Evolutionary conservation across 2,329 filamentous ascomycete species (phyloP).

Genomic region (Nemania sp.): DNA sequence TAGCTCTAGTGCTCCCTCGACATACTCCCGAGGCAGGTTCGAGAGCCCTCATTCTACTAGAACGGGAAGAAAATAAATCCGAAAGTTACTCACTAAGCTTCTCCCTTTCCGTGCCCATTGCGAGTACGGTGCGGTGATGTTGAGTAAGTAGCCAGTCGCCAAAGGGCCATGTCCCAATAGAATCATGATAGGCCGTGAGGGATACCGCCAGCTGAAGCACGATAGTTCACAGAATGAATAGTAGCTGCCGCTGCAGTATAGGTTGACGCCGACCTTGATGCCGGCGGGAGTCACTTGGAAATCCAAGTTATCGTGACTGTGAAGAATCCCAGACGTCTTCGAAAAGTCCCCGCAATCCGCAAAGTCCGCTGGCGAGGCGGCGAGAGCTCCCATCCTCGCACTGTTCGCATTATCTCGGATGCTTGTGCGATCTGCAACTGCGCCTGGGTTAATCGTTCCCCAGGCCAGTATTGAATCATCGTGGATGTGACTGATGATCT

Average conservation of each 20-base stretch:
- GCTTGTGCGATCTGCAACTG: background rate
- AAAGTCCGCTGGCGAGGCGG: background rate
- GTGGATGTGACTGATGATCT: slow-evolving; percentile 7
- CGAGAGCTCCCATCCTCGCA: background rate
- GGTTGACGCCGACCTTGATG: background rate
- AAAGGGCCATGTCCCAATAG: background rate
- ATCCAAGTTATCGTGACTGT: background rate
- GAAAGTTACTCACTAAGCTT: too few species aligned
- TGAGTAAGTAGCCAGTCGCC: background rate
- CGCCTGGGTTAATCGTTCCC: background rate
- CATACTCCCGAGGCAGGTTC: too few species aligned
- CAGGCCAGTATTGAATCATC: background rate
- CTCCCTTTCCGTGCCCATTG: background rate
- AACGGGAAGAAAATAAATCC: too few species aligned
- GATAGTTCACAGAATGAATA: background rate
- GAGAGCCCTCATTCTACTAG: too few species aligned
- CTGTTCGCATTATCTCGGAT: background rate
- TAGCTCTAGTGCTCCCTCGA: too few species aligned
- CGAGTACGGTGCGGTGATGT: background rate
- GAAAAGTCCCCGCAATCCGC: background rate
- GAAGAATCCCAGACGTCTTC: background rate
- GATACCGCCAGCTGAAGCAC: background rate
- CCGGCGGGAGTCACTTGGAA: background rate
- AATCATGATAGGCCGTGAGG: background rate
- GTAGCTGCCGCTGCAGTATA: background rate